Base-by-base conservation (phyloP, 257 asterid species). In the Solanum medicagineum region DNA sequence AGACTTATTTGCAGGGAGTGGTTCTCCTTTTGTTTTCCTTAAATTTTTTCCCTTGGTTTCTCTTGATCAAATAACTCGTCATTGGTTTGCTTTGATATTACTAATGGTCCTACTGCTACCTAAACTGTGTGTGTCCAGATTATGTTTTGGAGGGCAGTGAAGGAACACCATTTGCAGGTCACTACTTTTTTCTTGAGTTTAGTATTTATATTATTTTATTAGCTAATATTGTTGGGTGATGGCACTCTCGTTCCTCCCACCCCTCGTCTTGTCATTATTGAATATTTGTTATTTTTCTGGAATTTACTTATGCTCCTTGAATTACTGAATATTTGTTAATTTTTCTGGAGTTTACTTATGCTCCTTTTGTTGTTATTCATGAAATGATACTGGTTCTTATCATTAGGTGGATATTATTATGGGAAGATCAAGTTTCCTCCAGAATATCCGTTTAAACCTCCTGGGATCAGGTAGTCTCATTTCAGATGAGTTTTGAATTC, bases 71-170 rank as follows among this genome's bases (percentile, higher is more conserved):
- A 20, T 69, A 57, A 69, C 83, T 84, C 73, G 13, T 88, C 65
- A 74, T 87, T 85, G 89, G 87, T 87, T 89, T 59, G 87, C 88
- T 69, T 26, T 29, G 86, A 49, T 85, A 45, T 81, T 86, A 81
- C 51, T 84, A 83, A 79, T 53, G 83, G 14, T 53, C 19, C 49
- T 54, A 29, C 83, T 29, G 53, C 60, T 68, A 60, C 85, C 60
- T 29, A 60, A 65, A 15, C 87, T 85, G 40, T 85, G 40, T 85
- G 66, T 87, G 85, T 40, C 74, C 97, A 97, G 99, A 97, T 92
- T 97, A 97, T 89, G 98, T 97, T 86, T 92, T 97, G 98, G 99
- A 97, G 91, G 99, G 99, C 87, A 97, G 99, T 86, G 96, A 94
- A 87, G 99, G 99, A 87, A 97, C 99, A 10, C 95, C 99, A 13